A percentile compares a stretch with the other conserved stretches of the same genome.
phyloP scores from a whole-genome alignment of 148 eudicot genomes.

The Rhododendron simsii region DNA sequence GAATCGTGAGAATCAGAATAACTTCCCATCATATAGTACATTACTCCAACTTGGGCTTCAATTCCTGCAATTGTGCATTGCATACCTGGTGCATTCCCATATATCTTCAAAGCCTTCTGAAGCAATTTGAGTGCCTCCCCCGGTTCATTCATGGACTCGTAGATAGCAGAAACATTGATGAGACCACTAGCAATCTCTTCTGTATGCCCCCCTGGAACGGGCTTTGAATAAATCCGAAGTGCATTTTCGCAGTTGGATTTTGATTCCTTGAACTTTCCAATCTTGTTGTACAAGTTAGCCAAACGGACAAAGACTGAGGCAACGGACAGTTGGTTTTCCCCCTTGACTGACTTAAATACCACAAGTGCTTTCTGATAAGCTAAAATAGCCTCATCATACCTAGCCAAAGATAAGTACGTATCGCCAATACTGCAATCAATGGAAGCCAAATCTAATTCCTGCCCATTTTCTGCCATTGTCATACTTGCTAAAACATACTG shows the following conservation, averaged over 20 bases:
- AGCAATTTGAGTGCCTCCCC: slow-evolving; percentile 51
- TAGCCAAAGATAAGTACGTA: slow-evolving; percentile 59
- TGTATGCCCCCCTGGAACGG: slow-evolving; percentile 22
- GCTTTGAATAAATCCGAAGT: slow-evolving; percentile 47
- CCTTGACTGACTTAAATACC: slow-evolving; percentile 43
- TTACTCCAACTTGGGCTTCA: slow-evolving; percentile 87
- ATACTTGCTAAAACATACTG: slow-evolving; percentile 65
- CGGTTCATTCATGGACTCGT: slow-evolving; percentile 65
- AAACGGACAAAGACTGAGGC: slow-evolving; percentile 65
- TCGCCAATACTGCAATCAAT: slow-evolving; percentile 73
- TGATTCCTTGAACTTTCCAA: slow-evolving; percentile 65
- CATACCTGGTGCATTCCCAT: slow-evolving; percentile 35
- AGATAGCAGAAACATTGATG: slow-evolving; percentile 62
- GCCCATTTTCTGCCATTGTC: slow-evolving; percentile 51
- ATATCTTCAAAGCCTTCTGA: slow-evolving; percentile 46
- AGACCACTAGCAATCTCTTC: slow-evolving; percentile 72
- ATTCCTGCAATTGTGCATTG: slow-evolving; percentile 68
- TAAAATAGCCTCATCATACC: slow-evolving; percentile 69
- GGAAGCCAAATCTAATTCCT: slow-evolving; percentile 53
- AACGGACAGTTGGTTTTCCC: slow-evolving; percentile 55
- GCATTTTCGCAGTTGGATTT: slow-evolving; percentile 67
- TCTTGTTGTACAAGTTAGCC: slow-evolving; percentile 70
- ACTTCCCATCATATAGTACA: slow-evolving; percentile 50
- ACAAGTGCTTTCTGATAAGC: slow-evolving; percentile 70
- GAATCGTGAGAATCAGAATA: slow-evolving; percentile 47